Percentiles rank a stretch among this genome's conserved stretches.
Evolutionary conservation across 257 asterid genomes (phyloP).

Genomic region (Solanum chmielewskii): DNA sequence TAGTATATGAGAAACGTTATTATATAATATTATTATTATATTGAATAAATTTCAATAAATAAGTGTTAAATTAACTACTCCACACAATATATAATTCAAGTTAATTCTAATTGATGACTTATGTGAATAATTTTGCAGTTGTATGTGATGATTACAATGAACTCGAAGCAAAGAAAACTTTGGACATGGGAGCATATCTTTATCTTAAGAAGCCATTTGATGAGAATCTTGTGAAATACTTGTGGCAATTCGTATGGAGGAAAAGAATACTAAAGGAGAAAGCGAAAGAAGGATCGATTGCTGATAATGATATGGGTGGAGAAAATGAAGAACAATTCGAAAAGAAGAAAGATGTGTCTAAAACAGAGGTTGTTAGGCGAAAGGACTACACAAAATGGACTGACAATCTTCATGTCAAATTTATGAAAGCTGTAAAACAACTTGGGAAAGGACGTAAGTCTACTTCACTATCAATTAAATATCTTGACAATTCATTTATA

Average conservation of each 20-base stretch:
- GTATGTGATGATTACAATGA: background rate
- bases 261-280: background rate
- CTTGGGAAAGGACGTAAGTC: constrained; percentile 27
- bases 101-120: background rate
- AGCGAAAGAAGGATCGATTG: background rate
- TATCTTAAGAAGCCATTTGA: background rate
- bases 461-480: background rate
- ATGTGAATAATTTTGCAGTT: background rate
- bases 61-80: background rate
- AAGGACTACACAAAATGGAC: constrained; percentile 11
- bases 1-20: background rate
- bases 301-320: background rate
- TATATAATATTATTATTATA: background rate
- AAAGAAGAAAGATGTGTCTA: background rate
- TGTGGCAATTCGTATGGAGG: background rate
- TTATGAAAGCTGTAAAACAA: constrained; percentile 1
- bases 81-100: background rate
- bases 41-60: background rate
- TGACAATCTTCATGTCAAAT: constrained; percentile 9
- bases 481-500: background rate
- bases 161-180: background rate
- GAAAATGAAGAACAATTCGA: background rate
- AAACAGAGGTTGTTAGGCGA: background rate
- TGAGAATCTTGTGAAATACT: background rate
- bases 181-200: background rate